These are phyloP conservation scores for Cenchrus fungigraminus DNA, from an alignment of 176 grass and related monocot genomes.

Conservation along the genomic window DNA sequence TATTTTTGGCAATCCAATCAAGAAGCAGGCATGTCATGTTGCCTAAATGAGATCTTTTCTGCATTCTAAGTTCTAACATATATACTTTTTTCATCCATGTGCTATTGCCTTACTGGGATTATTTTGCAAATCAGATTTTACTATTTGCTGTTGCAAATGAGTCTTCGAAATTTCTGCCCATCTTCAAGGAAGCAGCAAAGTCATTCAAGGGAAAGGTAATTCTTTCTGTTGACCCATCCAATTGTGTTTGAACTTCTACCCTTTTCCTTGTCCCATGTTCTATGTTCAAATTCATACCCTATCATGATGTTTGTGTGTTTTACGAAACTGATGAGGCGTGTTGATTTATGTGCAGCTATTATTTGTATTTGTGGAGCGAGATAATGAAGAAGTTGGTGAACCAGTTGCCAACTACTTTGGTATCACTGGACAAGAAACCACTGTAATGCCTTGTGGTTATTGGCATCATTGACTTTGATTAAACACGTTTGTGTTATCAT, in stretches of 20 bases:
- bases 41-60: constrained; percentile 1
- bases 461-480: background rate
- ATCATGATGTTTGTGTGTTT: background rate
- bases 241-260: constrained; percentile 1
- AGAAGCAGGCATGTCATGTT: constrained; percentile 67
- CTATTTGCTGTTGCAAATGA: constrained; percentile 84
- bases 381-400: constrained; percentile 81
- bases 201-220: constrained; percentile 89
- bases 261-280: constrained; percentile 5
- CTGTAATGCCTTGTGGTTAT: constrained; percentile 41
- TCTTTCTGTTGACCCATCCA: constrained; percentile 13
- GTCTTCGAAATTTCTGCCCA: constrained; percentile 55
- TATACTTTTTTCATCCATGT: background rate
- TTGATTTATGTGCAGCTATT: constrained; percentile 63
- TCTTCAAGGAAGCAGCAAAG: constrained; percentile 85
- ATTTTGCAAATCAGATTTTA: constrained; percentile 59
- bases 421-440: constrained; percentile 68
- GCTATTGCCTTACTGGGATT: constrained; percentile 27
- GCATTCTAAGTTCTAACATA: constrained; percentile 7
- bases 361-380: constrained; percentile 91
- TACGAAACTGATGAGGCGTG: constrained; percentile 4
- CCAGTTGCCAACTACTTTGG: constrained; percentile 94
- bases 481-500: background rate
- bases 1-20: constrained; percentile 93
- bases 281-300: constrained; percentile 17